Conservation (phyloP, 225 moss, liverwort and hornwort genomes). For the Physcomitrium patens region DNA sequence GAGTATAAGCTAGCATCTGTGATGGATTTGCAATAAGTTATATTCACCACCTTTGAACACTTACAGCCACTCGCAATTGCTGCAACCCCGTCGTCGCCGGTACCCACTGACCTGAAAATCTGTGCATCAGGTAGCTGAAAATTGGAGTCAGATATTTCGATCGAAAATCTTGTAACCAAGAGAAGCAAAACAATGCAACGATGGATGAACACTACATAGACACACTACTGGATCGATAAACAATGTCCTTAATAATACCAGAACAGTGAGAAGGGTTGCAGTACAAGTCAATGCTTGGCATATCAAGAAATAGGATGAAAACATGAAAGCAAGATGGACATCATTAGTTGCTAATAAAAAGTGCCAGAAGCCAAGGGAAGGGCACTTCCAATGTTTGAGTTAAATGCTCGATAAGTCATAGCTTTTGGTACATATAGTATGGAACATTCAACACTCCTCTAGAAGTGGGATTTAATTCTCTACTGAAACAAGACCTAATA, state of each 20-base stretch:
- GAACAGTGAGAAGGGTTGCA: slow-evolving; percentile 21
- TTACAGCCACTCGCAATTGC: slow-evolving; percentile 75
- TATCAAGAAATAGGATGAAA: not conserved
- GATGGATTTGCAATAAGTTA: slow-evolving; percentile 71
- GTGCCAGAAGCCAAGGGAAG: too few species aligned
- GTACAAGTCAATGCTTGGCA: slow-evolving; percentile 10
- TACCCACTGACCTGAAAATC: slow-evolving; percentile 60
- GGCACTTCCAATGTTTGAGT: too few species aligned
- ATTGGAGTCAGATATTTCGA: not conserved
- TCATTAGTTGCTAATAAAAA: too few species aligned
- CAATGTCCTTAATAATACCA: slow-evolving; percentile 13
- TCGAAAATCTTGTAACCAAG: slow-evolving; percentile 13
- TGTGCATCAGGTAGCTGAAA: slow-evolving; percentile 5
- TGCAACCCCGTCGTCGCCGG: slow-evolving; percentile 65
- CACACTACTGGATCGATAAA: slow-evolving; percentile 10
- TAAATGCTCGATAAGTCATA: too few species aligned
- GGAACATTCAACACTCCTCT: too few species aligned
- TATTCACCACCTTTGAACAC: slow-evolving; percentile 57
- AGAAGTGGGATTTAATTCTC: too few species aligned
- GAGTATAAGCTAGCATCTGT: slow-evolving; percentile 65
- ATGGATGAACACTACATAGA: not conserved
- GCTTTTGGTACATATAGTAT: too few species aligned
- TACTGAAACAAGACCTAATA: too few species aligned
- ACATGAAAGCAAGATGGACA: too few species aligned
- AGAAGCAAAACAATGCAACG: slow-evolving; percentile 20